A percentile compares a stretch with the other conserved stretches of the same genome.
These are phyloP conservation scores for Pleurotus ostreatus DNA, from an alignment of 768 basidiomycete genomes.

Conservation along the genomic window DNA sequence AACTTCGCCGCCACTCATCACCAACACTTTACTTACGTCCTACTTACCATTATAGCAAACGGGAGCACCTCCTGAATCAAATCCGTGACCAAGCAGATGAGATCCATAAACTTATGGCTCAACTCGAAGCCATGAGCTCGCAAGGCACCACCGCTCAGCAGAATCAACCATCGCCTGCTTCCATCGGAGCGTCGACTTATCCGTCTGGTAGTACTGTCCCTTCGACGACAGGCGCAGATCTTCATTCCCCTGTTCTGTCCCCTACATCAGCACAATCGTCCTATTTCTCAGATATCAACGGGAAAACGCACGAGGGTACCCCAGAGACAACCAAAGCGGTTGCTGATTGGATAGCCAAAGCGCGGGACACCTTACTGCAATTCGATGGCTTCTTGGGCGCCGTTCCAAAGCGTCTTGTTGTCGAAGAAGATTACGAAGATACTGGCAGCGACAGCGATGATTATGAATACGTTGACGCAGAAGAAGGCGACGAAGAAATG, in stretches of 20 bases:
- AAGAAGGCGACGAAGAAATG: conserved; percentile 35
- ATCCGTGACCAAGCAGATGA: conserved; percentile 72
- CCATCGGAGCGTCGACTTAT: conserved; percentile 9
- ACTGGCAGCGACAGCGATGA: conserved; percentile 33
- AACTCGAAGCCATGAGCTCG: conserved; percentile 46
- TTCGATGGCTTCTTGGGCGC: conserved; percentile 64
- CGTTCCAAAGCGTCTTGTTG: conserved; percentile 46
- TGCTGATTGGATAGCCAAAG: conserved; percentile 75
- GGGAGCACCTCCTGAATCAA: conserved; percentile 72
- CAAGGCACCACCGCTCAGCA: conserved; percentile 12
- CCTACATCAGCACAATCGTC: conserved; percentile 27
- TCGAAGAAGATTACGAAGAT: conserved; percentile 40
- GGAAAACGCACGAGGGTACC: conserved; percentile 19
- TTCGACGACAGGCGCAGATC: conserved; percentile 11
- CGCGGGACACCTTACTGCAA: conserved; percentile 62
- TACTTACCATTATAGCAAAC: conserved; percentile 48
- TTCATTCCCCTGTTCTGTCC: conserved; percentile 35
- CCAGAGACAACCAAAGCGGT: conserved; percentile 51
- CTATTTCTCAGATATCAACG: conserved; percentile 22
- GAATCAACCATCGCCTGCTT: conserved; percentile 17
- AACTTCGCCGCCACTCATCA: neutral
- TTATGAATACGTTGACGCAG: conserved; percentile 36
- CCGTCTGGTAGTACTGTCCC: conserved; percentile 22
- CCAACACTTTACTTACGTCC: conserved; percentile 7
- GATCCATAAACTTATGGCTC: conserved; percentile 67